Evolutionary conservation across 2,329 filamentous ascomycete genomes (phyloP).

Genomic region (Penicillium sp.): DNA sequence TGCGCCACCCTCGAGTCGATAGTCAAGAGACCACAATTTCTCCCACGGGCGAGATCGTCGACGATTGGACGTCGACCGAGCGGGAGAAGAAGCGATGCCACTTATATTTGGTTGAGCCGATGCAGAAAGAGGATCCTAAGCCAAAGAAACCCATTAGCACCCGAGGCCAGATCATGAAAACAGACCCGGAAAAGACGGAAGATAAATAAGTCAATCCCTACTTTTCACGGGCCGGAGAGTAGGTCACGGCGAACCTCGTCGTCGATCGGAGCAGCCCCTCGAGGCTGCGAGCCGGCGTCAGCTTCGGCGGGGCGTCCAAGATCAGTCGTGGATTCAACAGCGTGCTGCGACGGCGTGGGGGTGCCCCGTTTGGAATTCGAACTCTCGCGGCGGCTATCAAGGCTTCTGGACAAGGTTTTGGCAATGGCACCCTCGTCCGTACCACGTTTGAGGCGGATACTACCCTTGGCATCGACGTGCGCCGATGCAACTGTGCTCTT

Average conservation of each 20-base stretch:
- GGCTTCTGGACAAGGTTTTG: slow-evolving; percentile 78
- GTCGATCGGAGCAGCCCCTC: slow-evolving; percentile 44
- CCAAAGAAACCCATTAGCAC: neutral
- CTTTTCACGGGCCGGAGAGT: slow-evolving; percentile 45
- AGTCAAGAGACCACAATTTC: slow-evolving; percentile 47
- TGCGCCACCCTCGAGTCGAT: slow-evolving; percentile 36
- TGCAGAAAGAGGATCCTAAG: neutral
- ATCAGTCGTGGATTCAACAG: slow-evolving; percentile 38
- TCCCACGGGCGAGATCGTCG: slow-evolving; percentile 41
- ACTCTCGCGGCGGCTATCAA: slow-evolving; percentile 88
- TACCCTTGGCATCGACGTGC: slow-evolving; percentile 81
- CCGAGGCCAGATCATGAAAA: neutral
- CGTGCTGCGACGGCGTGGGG: slow-evolving; percentile 31
- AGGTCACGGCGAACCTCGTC: slow-evolving; percentile 52
- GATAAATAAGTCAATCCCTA: slow-evolving; percentile 16
- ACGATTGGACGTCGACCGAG: slow-evolving; percentile 28
- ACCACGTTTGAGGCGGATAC: slow-evolving; percentile 50
- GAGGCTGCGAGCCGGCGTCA: slow-evolving; percentile 34
- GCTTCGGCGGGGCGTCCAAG: slow-evolving; percentile 38
- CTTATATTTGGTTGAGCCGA: slow-evolving; percentile 3
- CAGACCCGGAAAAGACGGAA: slow-evolving; percentile 26
- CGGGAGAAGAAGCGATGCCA: slow-evolving; percentile 23
- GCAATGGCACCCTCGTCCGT: slow-evolving; percentile 70
- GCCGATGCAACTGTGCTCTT: slow-evolving; percentile 90
- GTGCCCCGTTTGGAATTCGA: slow-evolving; percentile 75